phyloP scores from a whole-genome alignment of 1,284 basidiomycete genomes.

The Grifola frondosa region DNA sequence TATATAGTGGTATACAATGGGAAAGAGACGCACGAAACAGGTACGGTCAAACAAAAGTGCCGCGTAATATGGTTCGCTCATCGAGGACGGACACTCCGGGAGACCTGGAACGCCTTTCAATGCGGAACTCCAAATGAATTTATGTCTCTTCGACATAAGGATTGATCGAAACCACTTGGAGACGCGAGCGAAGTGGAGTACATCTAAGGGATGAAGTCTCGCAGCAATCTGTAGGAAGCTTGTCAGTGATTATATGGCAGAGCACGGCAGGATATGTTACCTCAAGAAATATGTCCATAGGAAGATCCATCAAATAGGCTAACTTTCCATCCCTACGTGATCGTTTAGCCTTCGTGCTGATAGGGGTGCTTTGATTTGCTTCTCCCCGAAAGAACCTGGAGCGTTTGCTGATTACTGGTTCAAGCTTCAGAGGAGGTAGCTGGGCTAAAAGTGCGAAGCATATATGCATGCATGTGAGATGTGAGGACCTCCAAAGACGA shows the following conservation, averaged over 20 bases:
- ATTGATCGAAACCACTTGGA: slow-evolving; percentile 7
- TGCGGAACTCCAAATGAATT: slow-evolving; percentile 16
- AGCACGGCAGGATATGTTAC: no score
- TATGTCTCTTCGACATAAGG: slow-evolving; percentile 13
- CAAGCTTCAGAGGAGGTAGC: no score
- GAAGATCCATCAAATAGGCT: neutral
- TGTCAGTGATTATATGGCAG: no score
- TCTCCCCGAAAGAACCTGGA: no score
- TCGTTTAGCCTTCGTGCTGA: no score
- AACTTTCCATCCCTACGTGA: neutral
- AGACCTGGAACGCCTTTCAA: slow-evolving; percentile 5
- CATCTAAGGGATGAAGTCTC: slow-evolving; percentile 5
- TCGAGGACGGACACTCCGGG: slow-evolving; percentile 19
- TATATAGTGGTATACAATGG: neutral
- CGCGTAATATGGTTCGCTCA: slow-evolving; percentile 22
- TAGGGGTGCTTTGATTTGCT: no score
- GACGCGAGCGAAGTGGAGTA: slow-evolving; percentile 3
- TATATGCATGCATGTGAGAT: no score
- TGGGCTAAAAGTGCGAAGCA: no score
- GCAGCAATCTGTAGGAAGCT: slow-evolving; percentile 8
- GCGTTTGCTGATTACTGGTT: no score
- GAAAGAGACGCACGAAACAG: slow-evolving; percentile 12
- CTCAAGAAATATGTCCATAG: slow-evolving; percentile 5
- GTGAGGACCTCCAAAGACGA: no score
- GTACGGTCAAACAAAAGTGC: slow-evolving; percentile 21